Conservation (phyloP, 2,329 filamentous ascomycete species). For the Huntiella moniliformis region DNA sequence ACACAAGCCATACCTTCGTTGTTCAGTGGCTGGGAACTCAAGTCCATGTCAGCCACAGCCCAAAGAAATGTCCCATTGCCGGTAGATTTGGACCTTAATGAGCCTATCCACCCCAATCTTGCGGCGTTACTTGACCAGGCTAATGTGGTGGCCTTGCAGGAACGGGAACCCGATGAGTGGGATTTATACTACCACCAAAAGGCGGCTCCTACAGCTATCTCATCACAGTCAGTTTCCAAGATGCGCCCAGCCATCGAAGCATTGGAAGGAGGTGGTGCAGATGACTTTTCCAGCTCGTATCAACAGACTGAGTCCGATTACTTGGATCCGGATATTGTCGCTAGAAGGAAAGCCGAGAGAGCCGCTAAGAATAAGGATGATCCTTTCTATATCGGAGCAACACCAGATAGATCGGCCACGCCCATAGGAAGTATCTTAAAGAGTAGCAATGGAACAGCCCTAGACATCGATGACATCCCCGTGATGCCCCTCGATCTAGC, state of each 20-base stretch:
- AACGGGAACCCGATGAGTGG: conserved; percentile 46
- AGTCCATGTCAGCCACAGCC: conserved; percentile 69
- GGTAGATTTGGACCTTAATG: conserved; percentile 56
- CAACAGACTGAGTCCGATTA: conserved; percentile 45
- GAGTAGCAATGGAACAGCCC: conserved; percentile 52
- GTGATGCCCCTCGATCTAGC: conserved; percentile 82
- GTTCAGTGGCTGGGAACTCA: conserved; percentile 73
- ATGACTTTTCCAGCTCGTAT: conserved; percentile 34
- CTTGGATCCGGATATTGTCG: conserved; percentile 53
- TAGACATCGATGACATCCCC: conserved; percentile 88
- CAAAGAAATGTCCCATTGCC: conserved; percentile 75
- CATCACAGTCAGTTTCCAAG: conserved; percentile 25
- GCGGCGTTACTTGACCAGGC: conserved; percentile 43
- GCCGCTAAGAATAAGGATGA: conserved; percentile 75
- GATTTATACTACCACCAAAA: conserved; percentile 45
- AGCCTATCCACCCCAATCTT: conserved; percentile 62
- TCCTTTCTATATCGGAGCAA: conserved; percentile 66
- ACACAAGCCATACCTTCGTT: conserved; percentile 80
- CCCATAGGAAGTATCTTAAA: conserved; percentile 62
- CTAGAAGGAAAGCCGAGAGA: conserved; percentile 56
- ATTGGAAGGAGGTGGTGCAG: conserved; percentile 26
- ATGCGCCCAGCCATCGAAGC: conserved; percentile 33
- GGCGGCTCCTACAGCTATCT: conserved; percentile 30
- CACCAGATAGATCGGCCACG: conserved; percentile 42
- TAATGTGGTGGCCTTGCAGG: conserved; percentile 28